A percentile compares a stretch with the other conserved stretches of the same genome.
Conservation (phyloP, 495 filamentous ascomycete species). For the Penicillium subrubescens region DNA sequence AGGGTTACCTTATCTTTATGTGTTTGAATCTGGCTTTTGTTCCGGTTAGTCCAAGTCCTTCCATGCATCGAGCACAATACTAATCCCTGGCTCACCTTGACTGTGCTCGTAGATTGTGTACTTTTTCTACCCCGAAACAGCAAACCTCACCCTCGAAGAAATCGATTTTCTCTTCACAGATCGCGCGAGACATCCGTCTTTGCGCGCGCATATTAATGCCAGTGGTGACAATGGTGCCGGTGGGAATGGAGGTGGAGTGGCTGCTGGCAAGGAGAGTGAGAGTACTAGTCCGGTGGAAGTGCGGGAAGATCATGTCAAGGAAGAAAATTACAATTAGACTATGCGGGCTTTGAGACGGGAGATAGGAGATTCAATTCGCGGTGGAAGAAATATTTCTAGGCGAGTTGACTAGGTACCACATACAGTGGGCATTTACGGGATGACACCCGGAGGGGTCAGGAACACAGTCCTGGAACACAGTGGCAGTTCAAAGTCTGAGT, state of each 20-base stretch:
- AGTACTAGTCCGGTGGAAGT: neutral
- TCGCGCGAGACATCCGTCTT: conserved; percentile 10
- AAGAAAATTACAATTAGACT: neutral
- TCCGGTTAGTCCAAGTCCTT: conserved; percentile 25
- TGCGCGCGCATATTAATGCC: neutral
- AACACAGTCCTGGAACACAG: too few species aligned
- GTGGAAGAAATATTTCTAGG: too few species aligned
- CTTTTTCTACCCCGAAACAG: conserved; percentile 47
- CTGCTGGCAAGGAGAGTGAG: neutral
- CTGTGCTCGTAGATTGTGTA: conserved; percentile 34
- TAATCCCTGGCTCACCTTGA: neutral
- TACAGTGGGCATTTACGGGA: too few species aligned
- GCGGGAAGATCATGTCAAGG: neutral
- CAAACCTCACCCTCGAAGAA: conserved; percentile 45
- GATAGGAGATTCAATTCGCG: too few species aligned
- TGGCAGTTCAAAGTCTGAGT: too few species aligned
- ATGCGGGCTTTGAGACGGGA: too few species aligned
- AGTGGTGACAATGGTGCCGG: neutral
- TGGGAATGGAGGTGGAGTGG: neutral
- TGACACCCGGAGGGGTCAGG: too few species aligned
- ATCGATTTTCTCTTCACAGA: conserved; percentile 39
- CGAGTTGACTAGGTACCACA: too few species aligned
- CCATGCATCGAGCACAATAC: neutral
- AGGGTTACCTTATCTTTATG: neutral
- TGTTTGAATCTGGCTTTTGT: conserved; percentile 54